Base-by-base conservation (phyloP, 1,284 basidiomycete genomes). In the Puccinia novopanici region DNA sequence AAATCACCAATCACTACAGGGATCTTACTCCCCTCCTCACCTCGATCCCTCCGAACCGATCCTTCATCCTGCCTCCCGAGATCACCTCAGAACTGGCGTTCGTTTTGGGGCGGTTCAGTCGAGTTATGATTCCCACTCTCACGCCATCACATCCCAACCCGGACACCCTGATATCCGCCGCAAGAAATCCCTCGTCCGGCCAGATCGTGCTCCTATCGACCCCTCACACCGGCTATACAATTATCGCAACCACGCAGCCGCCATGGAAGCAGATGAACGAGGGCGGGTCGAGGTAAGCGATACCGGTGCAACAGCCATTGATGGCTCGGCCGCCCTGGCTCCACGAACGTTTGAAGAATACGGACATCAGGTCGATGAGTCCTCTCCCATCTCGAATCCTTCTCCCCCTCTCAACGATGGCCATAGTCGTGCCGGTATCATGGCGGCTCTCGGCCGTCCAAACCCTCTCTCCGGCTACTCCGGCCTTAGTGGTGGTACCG, bases 171-270 rank as follows among this genome's bases (percentile, higher is more conserved):
- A 37, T 85, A 86, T 92, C 65, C 87, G 88, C 80, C 87, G 95
- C 85, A 98, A 98, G 89, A 96, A 95, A 89, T 94, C 92, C 85
- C 89, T 99, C 68, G 93, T 98, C 77, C 89, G 90, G 80, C 96
- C 97, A 10, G 96, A 99, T 86, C 89, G 96, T 82, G 96, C 98
- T 88, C 93, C 96, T 88, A 94, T 98, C 84, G 95, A 98, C 85
- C 95, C 95, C 12, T 91, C 91, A 70, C 95, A 98, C 88, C 90
- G 95, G 61, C 91, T 96, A 83, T 99, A 92, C 91, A 92, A 98
- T 87, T 99, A 99, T 87, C 91, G 94, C 75, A 92, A 90, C 82
- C 94, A 93, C 86, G 93, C 93, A 19, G 91, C 92, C 27, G 91
- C 93, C 85, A 89, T 94, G 86, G 91, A 92, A 85, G 88, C 91